Evolutionary conservation across 202 grass and related monocot species (phyloP), one percentile per base, ranked within the genome.

Genomic region (Hordeum pubiflorum): DNA sequence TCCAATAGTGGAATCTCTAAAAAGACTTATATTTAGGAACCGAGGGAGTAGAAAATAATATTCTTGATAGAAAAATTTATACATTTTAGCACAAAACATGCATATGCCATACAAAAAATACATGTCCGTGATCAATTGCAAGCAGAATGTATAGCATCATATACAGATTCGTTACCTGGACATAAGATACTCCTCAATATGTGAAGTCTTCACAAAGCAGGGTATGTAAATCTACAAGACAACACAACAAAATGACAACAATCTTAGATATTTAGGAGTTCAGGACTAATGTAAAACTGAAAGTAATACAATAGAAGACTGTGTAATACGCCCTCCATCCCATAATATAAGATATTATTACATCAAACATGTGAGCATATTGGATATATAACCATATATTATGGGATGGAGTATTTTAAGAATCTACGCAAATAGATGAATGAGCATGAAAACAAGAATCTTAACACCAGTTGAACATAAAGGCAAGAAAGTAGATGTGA

Each of bases 151-250:
- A 63, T 56, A 63, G 37, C 14, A 48, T 33, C 43, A 60, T 24
- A 85, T 54, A 79, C 36, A 71, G 24, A 66, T 64, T 46, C 10
- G 73, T 74, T 85, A 99, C 96, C 92, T 99, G 91, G 60, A 99
- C 96, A 91, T 88, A 4, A 90, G 82, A 74, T 79, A 99, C 81
- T 99, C 96, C 76, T 99, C 96, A 69, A 91, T 89, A 89, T 85
- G 96, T 36, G 92, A 90, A 37, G 96, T 99, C 83, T 96, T 93
- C 64, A 99, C 96, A 74, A 99, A 99, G 64, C 92, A 99, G 76
- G 96, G 93, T 79, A 99, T 41, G 15, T 91, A 90, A 82, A 96
- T 89, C 96, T 99, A 84, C 61, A 89, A 65, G 44, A 84, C 20
- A 54, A 33, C 44, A 54, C 23, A 80, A 32, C n/a, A 69, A 89